A percentile compares a stretch with the other conserved stretches of the same genome.
phyloP scores from a whole-genome alignment of 805 yeast species.

The Starmerella apis region DNA sequence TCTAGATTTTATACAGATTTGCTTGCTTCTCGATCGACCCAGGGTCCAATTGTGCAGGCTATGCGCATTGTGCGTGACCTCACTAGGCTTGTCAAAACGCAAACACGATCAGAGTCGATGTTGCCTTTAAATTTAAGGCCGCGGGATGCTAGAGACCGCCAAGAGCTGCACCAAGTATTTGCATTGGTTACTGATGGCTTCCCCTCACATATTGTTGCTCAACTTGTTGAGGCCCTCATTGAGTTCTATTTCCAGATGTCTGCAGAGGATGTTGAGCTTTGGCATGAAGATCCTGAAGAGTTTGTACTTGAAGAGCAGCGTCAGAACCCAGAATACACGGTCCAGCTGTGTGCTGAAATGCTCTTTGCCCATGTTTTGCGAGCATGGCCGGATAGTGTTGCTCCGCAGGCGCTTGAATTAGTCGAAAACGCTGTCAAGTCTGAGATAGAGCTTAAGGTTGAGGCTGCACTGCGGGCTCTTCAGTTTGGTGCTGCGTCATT shows the following conservation, averaged over 20 bases:
- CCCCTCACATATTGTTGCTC: slow-evolving; percentile 38
- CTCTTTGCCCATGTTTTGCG: slow-evolving; percentile 65
- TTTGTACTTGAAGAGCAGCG: slow-evolving; percentile 72
- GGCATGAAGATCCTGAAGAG: slow-evolving; percentile 85
- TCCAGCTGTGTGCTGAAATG: slow-evolving; percentile 78
- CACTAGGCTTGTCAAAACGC: slow-evolving; percentile 37
- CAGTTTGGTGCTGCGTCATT: slow-evolving; percentile 65
- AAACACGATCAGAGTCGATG: slow-evolving; percentile 3
- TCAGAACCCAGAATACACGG: slow-evolving; percentile 61
- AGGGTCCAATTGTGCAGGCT: slow-evolving; percentile 38
- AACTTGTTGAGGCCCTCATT: slow-evolving; percentile 56
- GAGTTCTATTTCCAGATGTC: slow-evolving; percentile 63
- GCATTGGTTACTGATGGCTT: slow-evolving; percentile 40
- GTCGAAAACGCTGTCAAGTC: slow-evolving; percentile 30
- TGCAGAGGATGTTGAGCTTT: slow-evolving; percentile 66
- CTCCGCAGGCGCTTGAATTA: slow-evolving; percentile 46
- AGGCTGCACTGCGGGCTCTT: slow-evolving; percentile 71
- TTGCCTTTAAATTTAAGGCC: slow-evolving; percentile 35
- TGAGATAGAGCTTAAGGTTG: slow-evolving; percentile 55
- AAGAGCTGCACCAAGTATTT: slow-evolving; percentile 51
- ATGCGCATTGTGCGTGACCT: slow-evolving; percentile 55
- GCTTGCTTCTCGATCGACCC: slow-evolving; percentile 38
- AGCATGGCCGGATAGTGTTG: slow-evolving; percentile 49
- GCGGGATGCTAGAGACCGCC: slow-evolving; percentile 53
- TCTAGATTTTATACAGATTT: slow-evolving; percentile 50